A percentile compares a stretch with the other conserved stretches of the same genome.
Evolutionary conservation across 2,329 filamentous ascomycete genomes (phyloP).

Genomic region (Arachnomyces sp.): DNA sequence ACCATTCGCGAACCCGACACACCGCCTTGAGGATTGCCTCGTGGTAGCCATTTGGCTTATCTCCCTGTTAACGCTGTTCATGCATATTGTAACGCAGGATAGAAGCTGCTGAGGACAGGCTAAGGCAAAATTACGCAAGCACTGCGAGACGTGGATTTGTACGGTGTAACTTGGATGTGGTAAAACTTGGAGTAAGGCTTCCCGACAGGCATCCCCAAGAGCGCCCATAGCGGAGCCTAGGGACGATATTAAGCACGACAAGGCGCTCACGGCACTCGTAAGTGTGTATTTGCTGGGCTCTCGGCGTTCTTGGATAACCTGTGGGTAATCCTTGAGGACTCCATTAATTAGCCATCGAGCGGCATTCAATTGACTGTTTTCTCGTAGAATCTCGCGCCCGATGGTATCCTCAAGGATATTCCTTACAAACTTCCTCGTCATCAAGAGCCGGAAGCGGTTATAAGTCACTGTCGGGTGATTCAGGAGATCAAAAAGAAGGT

Average conservation of each 20-base stretch:
- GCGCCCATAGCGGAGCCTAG: slow-evolving; percentile 73
- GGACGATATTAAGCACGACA: slow-evolving; percentile 67
- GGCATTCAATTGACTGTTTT: slow-evolving; percentile 78
- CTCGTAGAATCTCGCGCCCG: slow-evolving; percentile 71
- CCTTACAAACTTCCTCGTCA: slow-evolving; percentile 75
- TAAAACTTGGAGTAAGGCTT: slow-evolving; percentile 79
- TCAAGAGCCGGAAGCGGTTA: slow-evolving; percentile 80
- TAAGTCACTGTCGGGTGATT: slow-evolving; percentile 66
- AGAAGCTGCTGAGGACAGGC: slow-evolving; percentile 88
- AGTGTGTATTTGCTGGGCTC: slow-evolving; percentile 85
- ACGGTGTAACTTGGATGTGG: slow-evolving; percentile 96
- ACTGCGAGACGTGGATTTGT: slow-evolving; percentile 79
- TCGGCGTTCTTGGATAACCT: slow-evolving; percentile 73
- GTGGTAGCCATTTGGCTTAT: slow-evolving; percentile 66
- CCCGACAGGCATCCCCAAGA: slow-evolving; percentile 75
- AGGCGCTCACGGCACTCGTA: slow-evolving; percentile 66
- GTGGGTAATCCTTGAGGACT: slow-evolving; percentile 88
- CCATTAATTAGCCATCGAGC: slow-evolving; percentile 77
- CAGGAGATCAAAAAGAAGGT: slow-evolving; percentile 71
- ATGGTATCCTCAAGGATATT: slow-evolving; percentile 77
- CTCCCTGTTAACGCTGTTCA: slow-evolving; percentile 89
- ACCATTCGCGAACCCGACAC: slow-evolving; percentile 84
- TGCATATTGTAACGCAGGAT: slow-evolving; percentile 85
- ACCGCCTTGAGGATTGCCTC: slow-evolving; percentile 70
- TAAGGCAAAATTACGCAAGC: slow-evolving; percentile 76